These are phyloP conservation scores for Gossypioides kirkii DNA, from an alignment of 345 rosid genomes.

Conservation along the genomic window DNA sequence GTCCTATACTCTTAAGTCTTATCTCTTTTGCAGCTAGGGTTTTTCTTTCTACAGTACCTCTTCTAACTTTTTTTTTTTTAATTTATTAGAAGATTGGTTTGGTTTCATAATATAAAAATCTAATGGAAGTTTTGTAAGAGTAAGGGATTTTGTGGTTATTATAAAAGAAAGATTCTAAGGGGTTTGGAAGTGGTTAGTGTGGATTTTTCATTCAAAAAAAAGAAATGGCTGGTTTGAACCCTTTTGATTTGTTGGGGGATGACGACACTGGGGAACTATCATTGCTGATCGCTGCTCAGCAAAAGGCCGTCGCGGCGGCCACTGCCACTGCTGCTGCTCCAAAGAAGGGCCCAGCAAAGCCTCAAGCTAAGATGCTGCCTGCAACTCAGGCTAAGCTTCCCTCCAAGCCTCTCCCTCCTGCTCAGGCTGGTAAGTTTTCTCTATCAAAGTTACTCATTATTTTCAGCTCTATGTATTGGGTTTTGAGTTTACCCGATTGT, in stretches of 20 bases:
- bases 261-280: conserved; percentile 71
- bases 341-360: background rate
- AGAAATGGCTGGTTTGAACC: conserved; percentile 75
- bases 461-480: background rate
- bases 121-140: conserved; percentile 28
- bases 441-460: background rate
- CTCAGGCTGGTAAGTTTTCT: conserved; percentile 62
- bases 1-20: too few relatives aligned
- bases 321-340: conserved; percentile 7
- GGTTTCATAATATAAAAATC: background rate
- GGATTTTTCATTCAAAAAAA: conserved; percentile 13
- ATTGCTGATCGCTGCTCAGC: conserved; percentile 50
- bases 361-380: conserved; percentile 26
- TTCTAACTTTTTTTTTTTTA: background rate
- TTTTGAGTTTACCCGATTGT: background rate
- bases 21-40: conserved; percentile 41
- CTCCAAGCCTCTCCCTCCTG: conserved; percentile 23
- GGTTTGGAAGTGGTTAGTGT: background rate
- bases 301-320: conserved; percentile 27
- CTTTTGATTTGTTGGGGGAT: conserved; percentile 70
- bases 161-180: background rate
- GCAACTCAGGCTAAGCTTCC: conserved; percentile 45
- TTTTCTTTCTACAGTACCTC: conserved; percentile 7
- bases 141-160: conserved; percentile 23
- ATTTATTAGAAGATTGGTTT: background rate